phyloP scores from a whole-genome alignment of 2,329 filamentous ascomycete species.

The Sporothrix luriei region DNA sequence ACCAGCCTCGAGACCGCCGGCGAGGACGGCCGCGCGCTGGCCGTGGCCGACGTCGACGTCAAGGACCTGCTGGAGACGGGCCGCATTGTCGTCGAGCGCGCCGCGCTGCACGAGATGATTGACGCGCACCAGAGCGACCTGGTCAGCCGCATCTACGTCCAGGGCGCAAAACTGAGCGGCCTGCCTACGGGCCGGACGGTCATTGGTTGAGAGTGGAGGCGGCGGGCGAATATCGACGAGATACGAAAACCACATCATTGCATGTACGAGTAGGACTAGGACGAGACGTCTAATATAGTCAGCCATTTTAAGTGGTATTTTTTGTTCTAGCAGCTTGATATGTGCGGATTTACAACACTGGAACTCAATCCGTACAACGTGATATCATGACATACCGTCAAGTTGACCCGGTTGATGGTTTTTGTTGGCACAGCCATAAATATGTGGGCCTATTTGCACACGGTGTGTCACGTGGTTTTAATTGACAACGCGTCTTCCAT shows the following conservation, averaged over 20 bases:
- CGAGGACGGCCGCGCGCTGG: conserved; percentile 69
- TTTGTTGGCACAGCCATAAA: no score
- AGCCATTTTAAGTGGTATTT: no score
- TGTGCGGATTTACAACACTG: no score
- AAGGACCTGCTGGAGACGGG: conserved; percentile 89
- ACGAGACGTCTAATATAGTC: no score
- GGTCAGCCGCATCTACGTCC: conserved; percentile 51
- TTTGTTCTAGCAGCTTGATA: no score
- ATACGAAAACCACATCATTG: background rate
- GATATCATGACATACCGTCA: no score
- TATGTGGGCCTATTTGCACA: background rate
- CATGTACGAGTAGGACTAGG: conserved; percentile 21
- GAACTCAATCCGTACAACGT: no score
- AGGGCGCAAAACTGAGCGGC: conserved; percentile 44
- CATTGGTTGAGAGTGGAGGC: background rate
- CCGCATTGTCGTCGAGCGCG: conserved; percentile 82
- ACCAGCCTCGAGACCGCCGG: conserved; percentile 65
- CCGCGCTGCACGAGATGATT: conserved; percentile 75
- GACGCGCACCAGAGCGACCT: conserved; percentile 70
- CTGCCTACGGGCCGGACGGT: conserved; percentile 46
- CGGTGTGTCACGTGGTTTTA: conserved; percentile 10
- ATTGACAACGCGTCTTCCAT: conserved; percentile 13
- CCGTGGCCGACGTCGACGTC: conserved; percentile 82
- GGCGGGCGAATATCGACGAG: background rate
- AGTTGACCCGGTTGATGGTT: no score